phyloP scores from a whole-genome alignment of 306 rosid species.

The Cucurbita moschata region DNA sequence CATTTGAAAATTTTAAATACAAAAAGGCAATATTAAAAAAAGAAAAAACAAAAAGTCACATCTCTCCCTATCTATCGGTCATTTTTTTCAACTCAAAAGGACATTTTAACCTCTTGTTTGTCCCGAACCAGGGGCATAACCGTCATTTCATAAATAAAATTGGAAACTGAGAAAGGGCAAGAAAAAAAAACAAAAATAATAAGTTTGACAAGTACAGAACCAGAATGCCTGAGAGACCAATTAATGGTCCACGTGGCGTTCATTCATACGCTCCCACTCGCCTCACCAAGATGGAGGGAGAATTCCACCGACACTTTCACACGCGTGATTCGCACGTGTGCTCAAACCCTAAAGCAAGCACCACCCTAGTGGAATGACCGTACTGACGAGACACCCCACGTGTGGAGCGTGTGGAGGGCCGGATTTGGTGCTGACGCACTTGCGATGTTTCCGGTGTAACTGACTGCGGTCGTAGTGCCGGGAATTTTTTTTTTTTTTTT shows the following conservation, averaged over 20 bases:
- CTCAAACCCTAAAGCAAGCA: neutral
- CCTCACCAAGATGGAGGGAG: neutral
- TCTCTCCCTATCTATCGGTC: neutral
- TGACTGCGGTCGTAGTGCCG: neutral
- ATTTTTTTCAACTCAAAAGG: neutral
- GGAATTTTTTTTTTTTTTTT: too few relatives aligned
- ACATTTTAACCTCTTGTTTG: neutral
- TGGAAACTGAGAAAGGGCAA: neutral
- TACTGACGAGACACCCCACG: neutral
- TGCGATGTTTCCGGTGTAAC: neutral
- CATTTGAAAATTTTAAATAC: too few relatives aligned
- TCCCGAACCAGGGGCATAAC: neutral
- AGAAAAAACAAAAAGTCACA: neutral
- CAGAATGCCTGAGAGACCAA: neutral
- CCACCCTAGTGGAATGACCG: neutral
- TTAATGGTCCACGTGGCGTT: neutral
- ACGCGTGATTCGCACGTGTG: slow-evolving; percentile 3
- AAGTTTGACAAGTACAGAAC: neutral
- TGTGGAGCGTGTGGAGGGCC: neutral
- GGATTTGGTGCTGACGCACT: slow-evolving; percentile 2
- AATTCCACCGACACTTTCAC: neutral
- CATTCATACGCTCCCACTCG: too few relatives aligned
- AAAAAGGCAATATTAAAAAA: too few relatives aligned
- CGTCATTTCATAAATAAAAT: neutral
- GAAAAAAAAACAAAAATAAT: neutral